Evolutionary conservation across 2,329 filamentous ascomycete genomes (phyloP).

Genomic region (Sporothrix euskadiensis): DNA sequence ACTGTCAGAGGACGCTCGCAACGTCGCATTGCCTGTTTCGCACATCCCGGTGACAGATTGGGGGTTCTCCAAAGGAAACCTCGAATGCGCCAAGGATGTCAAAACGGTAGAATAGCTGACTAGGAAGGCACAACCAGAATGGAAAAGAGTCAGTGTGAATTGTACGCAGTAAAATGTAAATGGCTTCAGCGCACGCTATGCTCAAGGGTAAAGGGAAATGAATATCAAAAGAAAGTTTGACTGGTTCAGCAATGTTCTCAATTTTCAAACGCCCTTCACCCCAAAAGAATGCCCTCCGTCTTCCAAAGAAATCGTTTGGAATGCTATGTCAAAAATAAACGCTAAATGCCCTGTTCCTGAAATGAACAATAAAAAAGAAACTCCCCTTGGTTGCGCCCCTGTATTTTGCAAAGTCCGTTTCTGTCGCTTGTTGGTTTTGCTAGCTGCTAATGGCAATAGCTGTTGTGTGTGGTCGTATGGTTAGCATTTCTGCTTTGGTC

Average conservation of each 20-base stretch:
- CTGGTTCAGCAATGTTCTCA: not conserved
- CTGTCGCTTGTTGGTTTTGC: not conserved
- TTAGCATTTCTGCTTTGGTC: not conserved
- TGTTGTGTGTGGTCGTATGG: not conserved
- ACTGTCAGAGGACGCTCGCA: not conserved
- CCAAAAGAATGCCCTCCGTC: not conserved
- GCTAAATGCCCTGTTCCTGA: conserved; percentile 10
- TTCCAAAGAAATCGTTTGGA: not conserved
- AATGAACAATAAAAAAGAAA: not conserved
- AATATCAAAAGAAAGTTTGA: not conserved
- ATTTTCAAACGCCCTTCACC: not conserved
- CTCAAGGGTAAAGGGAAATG: not conserved
- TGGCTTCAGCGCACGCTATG: not conserved
- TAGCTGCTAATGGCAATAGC: not conserved
- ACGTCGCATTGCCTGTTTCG: conserved; percentile 3
- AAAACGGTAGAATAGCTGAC: not conserved
- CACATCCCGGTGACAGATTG: not conserved
- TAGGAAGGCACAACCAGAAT: not conserved
- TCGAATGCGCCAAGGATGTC: not conserved
- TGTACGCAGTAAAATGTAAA: not conserved
- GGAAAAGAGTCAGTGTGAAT: not conserved
- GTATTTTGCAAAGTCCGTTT: conserved; percentile 1
- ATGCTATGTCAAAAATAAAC: not conserved
- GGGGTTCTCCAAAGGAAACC: not conserved
- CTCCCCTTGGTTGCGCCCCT: not conserved